phyloP scores from a whole-genome alignment of 2,329 filamentous ascomycete genomes.

The Nemania abortiva region DNA sequence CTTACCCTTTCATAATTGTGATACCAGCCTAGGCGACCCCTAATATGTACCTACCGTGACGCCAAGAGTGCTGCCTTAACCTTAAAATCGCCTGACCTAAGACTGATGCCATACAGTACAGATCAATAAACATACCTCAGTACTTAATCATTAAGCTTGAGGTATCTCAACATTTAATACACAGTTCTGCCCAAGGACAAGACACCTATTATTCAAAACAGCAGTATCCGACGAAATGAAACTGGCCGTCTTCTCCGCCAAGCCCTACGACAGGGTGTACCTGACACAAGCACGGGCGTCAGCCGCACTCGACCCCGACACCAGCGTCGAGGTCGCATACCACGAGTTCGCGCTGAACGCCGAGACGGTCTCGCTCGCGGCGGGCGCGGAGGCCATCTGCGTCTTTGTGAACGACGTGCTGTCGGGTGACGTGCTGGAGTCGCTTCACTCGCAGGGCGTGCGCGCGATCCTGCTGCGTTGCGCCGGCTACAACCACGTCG shows the following conservation, averaged over 20 bases:
- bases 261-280: slow-evolving; percentile 71
- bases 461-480: slow-evolving; percentile 73
- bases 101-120: no score
- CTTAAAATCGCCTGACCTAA: no score
- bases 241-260: slow-evolving; percentile 73
- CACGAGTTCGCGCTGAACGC: slow-evolving; percentile 68
- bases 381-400: slow-evolving; percentile 69
- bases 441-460: slow-evolving; percentile 63
- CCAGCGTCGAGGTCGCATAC: slow-evolving; percentile 63
- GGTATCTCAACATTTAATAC: background rate
- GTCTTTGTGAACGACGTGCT: slow-evolving; percentile 76
- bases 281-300: slow-evolving; percentile 59
- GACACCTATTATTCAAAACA: background rate
- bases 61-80: no score
- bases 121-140: background rate
- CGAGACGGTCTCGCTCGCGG: slow-evolving; percentile 68
- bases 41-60: no score
- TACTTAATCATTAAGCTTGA: background rate
- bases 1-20: no score
- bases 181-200: background rate
- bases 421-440: slow-evolving; percentile 62
- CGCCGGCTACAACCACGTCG: slow-evolving; percentile 76
- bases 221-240: slow-evolving; percentile 52
- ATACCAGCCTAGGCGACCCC: no score
- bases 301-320: slow-evolving; percentile 48